A percentile compares a stretch with the other conserved stretches of the same genome.
Evolutionary conservation across 1,284 basidiomycete species (phyloP).

Genomic region (Thecaphora thlaspeos): DNA sequence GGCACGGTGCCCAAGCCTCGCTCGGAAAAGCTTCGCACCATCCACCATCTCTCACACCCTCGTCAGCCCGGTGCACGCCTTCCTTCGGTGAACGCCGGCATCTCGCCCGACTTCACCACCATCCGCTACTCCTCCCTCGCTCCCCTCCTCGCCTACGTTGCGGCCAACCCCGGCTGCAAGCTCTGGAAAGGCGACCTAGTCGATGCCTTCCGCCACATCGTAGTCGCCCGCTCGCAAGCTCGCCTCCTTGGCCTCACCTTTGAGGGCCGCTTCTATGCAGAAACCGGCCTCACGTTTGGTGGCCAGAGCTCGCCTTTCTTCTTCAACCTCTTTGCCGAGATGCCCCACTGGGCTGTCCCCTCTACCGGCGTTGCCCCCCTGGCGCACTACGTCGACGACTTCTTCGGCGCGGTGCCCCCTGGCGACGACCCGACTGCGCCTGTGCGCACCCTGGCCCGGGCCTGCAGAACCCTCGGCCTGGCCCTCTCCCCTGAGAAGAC

Average conservation of each 20-base stretch:
- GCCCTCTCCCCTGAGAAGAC: no score
- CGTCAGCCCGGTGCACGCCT: no score
- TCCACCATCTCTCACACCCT: no score
- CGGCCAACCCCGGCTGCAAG: not conserved
- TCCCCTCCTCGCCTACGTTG: no score
- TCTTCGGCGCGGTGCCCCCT: slow-evolving; percentile 1
- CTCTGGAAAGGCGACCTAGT: not conserved
- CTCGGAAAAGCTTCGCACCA: no score
- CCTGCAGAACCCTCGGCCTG: no score
- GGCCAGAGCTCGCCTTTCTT: not conserved
- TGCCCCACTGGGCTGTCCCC: not conserved
- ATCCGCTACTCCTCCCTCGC: no score
- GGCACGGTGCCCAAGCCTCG: no score
- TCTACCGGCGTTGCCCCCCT: not conserved
- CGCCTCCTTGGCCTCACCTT: slow-evolving; percentile 1
- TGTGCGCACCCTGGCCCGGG: no score
- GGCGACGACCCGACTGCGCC: no score
- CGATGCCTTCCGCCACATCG: slow-evolving; percentile 1
- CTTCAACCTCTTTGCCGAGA: slow-evolving; percentile 3
- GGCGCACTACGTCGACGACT: slow-evolving; percentile 1
- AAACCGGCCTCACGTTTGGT: slow-evolving; percentile 1
- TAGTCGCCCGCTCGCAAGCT: not conserved
- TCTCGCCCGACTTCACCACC: no score
- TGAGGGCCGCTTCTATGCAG: not conserved
- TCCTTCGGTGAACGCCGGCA: no score